Evolutionary conservation across 2,329 filamentous ascomycete genomes (phyloP).

Genomic region (Trichoderma asperellum): DNA sequence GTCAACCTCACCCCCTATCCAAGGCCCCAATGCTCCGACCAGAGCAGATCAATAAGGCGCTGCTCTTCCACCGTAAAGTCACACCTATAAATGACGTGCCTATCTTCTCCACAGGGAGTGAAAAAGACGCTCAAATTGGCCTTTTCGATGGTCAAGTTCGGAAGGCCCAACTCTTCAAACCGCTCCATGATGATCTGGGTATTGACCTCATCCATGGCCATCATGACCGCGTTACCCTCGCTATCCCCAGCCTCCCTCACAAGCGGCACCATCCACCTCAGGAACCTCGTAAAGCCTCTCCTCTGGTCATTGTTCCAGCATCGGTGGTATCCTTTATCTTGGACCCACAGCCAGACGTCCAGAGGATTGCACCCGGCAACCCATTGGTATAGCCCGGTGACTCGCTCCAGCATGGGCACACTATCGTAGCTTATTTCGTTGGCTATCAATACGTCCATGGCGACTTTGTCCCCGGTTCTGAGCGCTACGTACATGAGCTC

Average conservation of each 20-base stretch:
- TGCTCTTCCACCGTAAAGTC: neutral
- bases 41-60: neutral
- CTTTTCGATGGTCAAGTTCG: neutral
- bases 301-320: neutral
- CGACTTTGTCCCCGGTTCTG: neutral
- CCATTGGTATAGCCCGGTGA: constrained; percentile 15
- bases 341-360: constrained; percentile 23
- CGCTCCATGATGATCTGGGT: neutral
- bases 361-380: neutral
- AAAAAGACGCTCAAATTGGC: neutral
- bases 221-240: too few relatives aligned
- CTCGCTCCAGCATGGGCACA: neutral
- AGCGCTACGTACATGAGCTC: neutral
- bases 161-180: neutral
- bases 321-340: constrained; percentile 12
- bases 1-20: neutral
- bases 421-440: neutral
- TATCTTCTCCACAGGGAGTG: constrained; percentile 4
- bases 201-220: neutral
- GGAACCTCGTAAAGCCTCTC: neutral
- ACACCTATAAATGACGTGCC: constrained; percentile 2
- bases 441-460: neutral
- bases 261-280: neutral
- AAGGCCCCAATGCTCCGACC: constrained; percentile 17
- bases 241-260: neutral